Conservation (phyloP, 352 stramenopile genomes). For the Phytophthora cryptogea region DNA sequence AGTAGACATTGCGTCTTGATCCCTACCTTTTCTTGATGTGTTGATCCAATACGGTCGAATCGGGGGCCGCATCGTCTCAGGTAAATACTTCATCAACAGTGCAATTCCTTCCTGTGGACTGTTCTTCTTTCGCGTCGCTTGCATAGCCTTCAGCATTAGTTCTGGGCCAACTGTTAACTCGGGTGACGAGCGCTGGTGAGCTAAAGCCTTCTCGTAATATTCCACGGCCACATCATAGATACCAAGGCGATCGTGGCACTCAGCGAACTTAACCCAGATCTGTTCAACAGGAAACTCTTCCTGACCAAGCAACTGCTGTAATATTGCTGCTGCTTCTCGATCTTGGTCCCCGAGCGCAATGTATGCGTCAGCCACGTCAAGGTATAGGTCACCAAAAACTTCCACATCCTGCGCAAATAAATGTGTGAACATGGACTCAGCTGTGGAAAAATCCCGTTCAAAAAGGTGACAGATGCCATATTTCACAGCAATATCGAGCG, state of each 20-base stretch:
- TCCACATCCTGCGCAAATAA: slow-evolving; percentile 85
- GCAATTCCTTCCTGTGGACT: slow-evolving; percentile 58
- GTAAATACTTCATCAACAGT: slow-evolving; percentile 60
- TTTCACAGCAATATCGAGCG: slow-evolving; percentile 87
- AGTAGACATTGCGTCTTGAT: slow-evolving; percentile 21
- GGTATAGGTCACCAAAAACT: slow-evolving; percentile 82
- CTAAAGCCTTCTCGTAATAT: slow-evolving; percentile 78
- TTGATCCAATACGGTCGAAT: slow-evolving; percentile 88
- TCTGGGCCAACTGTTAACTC: slow-evolving; percentile 60
- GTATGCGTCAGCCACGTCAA: slow-evolving; percentile 85
- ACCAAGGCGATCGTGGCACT: slow-evolving; percentile 69
- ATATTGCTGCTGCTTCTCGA: slow-evolving; percentile 64
- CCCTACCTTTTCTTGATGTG: slow-evolving; percentile 32
- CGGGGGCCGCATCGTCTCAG: slow-evolving; percentile 68
- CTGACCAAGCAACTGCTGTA: slow-evolving; percentile 62
- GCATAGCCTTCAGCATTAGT: slow-evolving; percentile 74
- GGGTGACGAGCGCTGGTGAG: slow-evolving; percentile 51
- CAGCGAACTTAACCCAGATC: slow-evolving; percentile 82
- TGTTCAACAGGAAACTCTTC: slow-evolving; percentile 80
- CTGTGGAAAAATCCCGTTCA: slow-evolving; percentile 71
- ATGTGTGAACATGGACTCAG: slow-evolving; percentile 83
- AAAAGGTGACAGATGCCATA: slow-evolving; percentile 88
- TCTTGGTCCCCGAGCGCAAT: slow-evolving; percentile 75
- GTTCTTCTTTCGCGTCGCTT: slow-evolving; percentile 56
- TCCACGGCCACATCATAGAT: slow-evolving; percentile 74